Evolutionary conservation across 179 eudicot genomes (phyloP), one percentile per base, ranked within the genome.

Genomic region (Carnegiea gigantea): DNA sequence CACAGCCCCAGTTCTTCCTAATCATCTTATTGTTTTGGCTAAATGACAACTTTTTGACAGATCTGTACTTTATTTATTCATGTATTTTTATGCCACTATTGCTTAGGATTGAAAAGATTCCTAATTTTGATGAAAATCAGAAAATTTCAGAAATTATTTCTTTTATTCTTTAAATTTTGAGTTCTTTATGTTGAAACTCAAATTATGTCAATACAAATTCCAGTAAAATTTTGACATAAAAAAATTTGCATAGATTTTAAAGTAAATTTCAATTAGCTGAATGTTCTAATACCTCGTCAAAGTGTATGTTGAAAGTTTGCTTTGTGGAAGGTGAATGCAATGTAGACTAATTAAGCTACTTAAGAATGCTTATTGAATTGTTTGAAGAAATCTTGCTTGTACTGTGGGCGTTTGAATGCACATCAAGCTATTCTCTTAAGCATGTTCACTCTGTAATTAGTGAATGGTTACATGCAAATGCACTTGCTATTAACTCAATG

Each of bases 371-470:
- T 43, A 11, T 36, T 23, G 60, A 38, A 24, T 80, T 40, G 23
- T 26, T 33, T 49, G 75, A 21, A 30, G 14, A 13, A 49, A 36
- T 44, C 62, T 10, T 10, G 71, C 43, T 81, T 38, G 18, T 53
- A 26, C 36, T 73, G 57, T 51, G 9, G 46, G 38, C 38, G 33
- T 44, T 5, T 46, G 3, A 21, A 23, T 38, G 53, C 30, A 65
- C 73, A 76, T 5, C 44, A 53, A 59, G 15, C 68, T 83, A 73
- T 44, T 78, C 53, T 40, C 33, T 51, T 51, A 53, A 70, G 44
- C 14, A 46, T 48, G 3, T 78, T 57, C n/a, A 46, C 11, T 73
- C 14, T 73, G 14, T 48, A 24, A 14, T 48, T 23, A 24, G 2
- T 24, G 17, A 49, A 10, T 48, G 33, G 4, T 23, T 33, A 9